Percentiles rank a stretch among this genome's conserved stretches.
Conservation (phyloP, 345 rosid genomes). For the Aquilaria malaccensis region DNA sequence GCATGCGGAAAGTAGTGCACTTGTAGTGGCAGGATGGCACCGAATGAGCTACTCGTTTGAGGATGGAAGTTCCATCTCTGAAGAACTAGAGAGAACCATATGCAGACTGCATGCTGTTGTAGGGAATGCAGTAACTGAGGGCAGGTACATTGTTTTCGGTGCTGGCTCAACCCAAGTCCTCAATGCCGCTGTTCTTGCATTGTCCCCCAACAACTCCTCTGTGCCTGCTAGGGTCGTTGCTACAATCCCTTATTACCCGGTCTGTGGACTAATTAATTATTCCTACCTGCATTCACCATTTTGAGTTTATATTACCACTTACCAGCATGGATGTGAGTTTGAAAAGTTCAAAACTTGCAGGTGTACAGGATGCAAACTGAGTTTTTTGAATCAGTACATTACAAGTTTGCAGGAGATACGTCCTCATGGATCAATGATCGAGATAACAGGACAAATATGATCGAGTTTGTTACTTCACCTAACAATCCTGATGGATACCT, state of each 20-base stretch:
- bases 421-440: conserved; percentile 26
- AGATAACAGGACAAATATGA: conserved; percentile 15
- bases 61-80: conserved; percentile 16
- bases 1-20: conserved; percentile 36
- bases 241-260: conserved; percentile 49
- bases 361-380: conserved; percentile 36
- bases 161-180: conserved; percentile 63
- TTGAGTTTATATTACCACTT: too few relatives aligned
- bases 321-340: background rate
- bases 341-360: conserved; percentile 13
- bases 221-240: conserved; percentile 39
- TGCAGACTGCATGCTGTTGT: conserved; percentile 36
- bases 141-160: conserved; percentile 47
- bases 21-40: conserved; percentile 52
- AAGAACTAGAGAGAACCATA: conserved; percentile 39
- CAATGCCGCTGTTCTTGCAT: conserved; percentile 55
- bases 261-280: conserved; percentile 9
- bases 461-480: conserved; percentile 75
- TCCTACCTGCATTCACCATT: too few relatives aligned
- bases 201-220: conserved; percentile 35
- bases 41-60: conserved; percentile 37
- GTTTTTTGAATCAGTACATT: conserved; percentile 26
- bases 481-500: conserved; percentile 70
- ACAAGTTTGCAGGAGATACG: conserved; percentile 48
- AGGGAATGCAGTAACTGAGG: conserved; percentile 50